phyloP scores from a whole-genome alignment of 2,329 filamentous ascomycete genomes.

The Apiospora pterosperma region DNA sequence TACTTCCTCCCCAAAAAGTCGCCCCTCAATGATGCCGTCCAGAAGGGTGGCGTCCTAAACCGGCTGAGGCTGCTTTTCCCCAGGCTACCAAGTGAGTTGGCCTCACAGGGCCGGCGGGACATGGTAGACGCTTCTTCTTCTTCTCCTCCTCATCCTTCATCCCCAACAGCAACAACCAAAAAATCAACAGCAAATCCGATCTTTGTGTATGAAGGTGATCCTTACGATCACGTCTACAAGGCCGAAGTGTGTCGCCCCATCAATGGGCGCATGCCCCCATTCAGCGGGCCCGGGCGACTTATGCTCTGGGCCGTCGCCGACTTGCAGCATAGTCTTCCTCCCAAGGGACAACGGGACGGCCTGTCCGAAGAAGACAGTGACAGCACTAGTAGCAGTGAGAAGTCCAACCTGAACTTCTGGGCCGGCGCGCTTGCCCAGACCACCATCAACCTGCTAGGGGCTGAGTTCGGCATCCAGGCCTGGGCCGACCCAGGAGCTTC shows the following conservation, averaged over 20 bases:
- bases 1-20: background rate
- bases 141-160: no score
- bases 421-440: background rate
- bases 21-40: background rate
- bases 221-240: background rate
- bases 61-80: background rate
- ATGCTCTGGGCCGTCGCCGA: constrained; percentile 1
- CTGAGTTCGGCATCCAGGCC: background rate
- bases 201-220: no score
- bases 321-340: background rate
- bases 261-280: background rate
- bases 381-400: no score
- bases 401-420: background rate
- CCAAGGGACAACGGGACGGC: background rate
- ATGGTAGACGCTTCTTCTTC: no score
- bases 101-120: background rate
- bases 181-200: no score
- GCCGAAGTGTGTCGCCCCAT: background rate
- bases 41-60: background rate
- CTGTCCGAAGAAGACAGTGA: background rate
- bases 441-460: background rate
- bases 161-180: no score
- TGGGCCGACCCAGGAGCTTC: background rate
- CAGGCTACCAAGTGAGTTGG: background rate
- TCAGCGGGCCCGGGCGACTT: background rate